Conservation (phyloP, 768 basidiomycete species). For the Lentinula lateritia region DNA sequence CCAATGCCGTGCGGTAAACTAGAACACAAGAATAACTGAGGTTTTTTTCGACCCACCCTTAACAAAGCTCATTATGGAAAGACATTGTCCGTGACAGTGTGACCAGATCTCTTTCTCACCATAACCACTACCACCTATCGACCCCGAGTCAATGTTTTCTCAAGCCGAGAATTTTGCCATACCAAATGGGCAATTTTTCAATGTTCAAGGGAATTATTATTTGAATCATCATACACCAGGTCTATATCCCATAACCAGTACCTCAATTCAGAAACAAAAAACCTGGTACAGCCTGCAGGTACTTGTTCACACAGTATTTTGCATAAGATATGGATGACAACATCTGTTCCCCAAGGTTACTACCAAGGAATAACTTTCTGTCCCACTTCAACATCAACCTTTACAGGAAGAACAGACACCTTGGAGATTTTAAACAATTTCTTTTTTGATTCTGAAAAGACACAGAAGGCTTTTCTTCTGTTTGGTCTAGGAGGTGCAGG, state of each 20-base stretch:
- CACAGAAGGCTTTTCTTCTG: background rate
- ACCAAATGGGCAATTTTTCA: background rate
- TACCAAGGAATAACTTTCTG: background rate
- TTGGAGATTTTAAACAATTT: background rate
- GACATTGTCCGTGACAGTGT: too few species aligned
- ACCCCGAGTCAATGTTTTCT: background rate
- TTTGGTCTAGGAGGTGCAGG: conserved; percentile 2
- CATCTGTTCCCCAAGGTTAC: background rate
- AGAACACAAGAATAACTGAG: too few species aligned
- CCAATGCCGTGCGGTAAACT: too few species aligned
- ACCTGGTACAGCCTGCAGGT: background rate
- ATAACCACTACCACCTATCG: background rate
- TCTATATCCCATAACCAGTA: background rate
- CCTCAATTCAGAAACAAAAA: background rate
- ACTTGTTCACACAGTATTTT: background rate
- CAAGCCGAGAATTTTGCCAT: background rate
- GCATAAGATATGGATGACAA: background rate
- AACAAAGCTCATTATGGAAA: too few species aligned
- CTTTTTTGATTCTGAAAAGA: background rate
- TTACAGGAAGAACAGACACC: background rate
- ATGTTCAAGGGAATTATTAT: background rate
- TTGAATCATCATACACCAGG: background rate
- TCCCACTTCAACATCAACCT: background rate
- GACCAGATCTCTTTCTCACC: background rate
- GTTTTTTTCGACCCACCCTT: too few species aligned